Conservation (phyloP, 305 asterid genomes). For the Fraxinus nigra region DNA sequence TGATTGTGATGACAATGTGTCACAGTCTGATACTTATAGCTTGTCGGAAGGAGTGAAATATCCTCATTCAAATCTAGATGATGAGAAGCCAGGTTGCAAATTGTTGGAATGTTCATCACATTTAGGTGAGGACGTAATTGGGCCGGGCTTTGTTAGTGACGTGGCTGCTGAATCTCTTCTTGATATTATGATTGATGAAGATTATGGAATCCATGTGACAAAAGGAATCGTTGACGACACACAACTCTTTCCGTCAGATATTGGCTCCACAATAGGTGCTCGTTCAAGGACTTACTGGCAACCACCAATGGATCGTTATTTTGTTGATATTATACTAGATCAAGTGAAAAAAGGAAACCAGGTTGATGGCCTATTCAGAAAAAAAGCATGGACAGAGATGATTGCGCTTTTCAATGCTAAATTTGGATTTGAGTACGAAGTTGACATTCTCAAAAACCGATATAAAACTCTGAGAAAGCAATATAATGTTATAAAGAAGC, state of each 20-base stretch:
- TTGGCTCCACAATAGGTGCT: constrained; percentile 16
- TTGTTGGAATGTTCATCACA: constrained; percentile 13
- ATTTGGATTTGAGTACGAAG: constrained; percentile 30
- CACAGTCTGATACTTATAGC: constrained; percentile 7
- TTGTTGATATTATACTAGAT: constrained; percentile 28
- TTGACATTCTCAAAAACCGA: constrained; percentile 35
- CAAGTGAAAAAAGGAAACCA: constrained; percentile 36
- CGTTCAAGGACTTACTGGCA: constrained; percentile 40
- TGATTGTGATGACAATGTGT: neutral
- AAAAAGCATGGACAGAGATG: constrained; percentile 44
- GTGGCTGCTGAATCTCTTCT: constrained; percentile 31
- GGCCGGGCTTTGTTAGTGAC: neutral
- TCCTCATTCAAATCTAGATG: neutral
- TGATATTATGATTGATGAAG: constrained; percentile 35
- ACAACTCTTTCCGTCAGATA: constrained; percentile 12
- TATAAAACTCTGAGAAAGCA: constrained; percentile 38
- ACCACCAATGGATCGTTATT: constrained; percentile 45
- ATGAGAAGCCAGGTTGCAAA: neutral
- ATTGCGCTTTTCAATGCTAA: constrained; percentile 26
- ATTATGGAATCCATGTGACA: constrained; percentile 18
- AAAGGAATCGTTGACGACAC: constrained; percentile 21
- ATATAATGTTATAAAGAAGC: constrained; percentile 27
- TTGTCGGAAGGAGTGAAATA: constrained; percentile 18
- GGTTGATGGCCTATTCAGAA: constrained; percentile 34
- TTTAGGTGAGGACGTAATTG: constrained; percentile 1